Percentiles rank a stretch among this genome's conserved stretches.
Evolutionary conservation across 495 filamentous ascomycete genomes (phyloP).

Genomic region (Aspergillus asperescens): DNA sequence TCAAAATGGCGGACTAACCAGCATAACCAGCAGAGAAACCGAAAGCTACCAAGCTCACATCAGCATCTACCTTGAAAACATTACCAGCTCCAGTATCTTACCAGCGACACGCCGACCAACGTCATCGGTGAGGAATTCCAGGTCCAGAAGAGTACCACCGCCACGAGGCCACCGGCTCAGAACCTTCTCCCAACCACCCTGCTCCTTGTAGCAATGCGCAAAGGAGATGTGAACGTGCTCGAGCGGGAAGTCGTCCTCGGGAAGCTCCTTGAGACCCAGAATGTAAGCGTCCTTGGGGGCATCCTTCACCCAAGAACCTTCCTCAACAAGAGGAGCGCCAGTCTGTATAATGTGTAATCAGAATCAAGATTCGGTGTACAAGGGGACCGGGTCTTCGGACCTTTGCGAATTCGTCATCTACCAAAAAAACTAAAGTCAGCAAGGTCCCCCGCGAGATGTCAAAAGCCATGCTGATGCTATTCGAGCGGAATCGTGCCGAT

Average conservation of each 20-base stretch:
- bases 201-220: constrained; percentile 79
- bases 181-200: constrained; percentile 78
- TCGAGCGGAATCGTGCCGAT: background rate
- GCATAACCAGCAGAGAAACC: constrained; percentile 80
- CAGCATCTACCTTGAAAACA: background rate
- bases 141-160: constrained; percentile 76
- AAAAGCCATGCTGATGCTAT: background rate
- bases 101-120: constrained; percentile 73
- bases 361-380: background rate
- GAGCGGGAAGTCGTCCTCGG: constrained; percentile 81
- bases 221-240: constrained; percentile 86
- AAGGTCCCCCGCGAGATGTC: background rate
- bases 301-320: constrained; percentile 69
- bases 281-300: constrained; percentile 77
- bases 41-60: constrained; percentile 35
- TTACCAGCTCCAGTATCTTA: constrained; percentile 15
- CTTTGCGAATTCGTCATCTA: constrained; percentile 52
- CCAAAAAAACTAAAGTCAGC: background rate
- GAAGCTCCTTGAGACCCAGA: constrained; percentile 90
- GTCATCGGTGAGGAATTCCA: constrained; percentile 85
- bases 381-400: constrained; percentile 18
- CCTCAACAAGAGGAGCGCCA: constrained; percentile 72
- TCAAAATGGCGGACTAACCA: constrained; percentile 34
- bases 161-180: constrained; percentile 77
- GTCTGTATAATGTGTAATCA: constrained; percentile 27